Evolutionary conservation across 371 early-diverging fungal species (phyloP).

Genomic region (Mortierella sp.): DNA sequence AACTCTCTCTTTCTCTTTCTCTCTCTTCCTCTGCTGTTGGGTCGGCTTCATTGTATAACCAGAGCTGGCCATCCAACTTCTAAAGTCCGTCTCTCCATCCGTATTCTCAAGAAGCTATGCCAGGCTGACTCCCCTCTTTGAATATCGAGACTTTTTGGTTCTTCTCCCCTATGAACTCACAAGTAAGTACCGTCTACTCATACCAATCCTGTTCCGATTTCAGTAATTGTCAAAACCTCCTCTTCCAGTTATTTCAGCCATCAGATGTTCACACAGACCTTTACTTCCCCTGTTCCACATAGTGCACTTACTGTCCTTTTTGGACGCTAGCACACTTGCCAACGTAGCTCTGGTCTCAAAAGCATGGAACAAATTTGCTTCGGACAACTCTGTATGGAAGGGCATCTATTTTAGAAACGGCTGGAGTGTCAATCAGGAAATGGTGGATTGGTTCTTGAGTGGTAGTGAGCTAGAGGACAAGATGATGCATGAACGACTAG

Average conservation of each 20-base stretch:
- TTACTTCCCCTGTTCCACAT: neutral
- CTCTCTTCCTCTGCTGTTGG: neutral
- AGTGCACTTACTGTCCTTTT: slow-evolving; percentile 64
- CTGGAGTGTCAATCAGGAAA: slow-evolving; percentile 61
- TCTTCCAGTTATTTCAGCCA: neutral
- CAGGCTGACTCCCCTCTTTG: slow-evolving; percentile 68
- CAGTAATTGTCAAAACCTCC: neutral
- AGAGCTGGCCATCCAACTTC: slow-evolving; percentile 77
- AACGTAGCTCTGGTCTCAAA: slow-evolving; percentile 64
- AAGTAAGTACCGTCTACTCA: slow-evolving; percentile 14
- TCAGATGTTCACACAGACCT: neutral
- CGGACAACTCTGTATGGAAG: slow-evolving; percentile 78
- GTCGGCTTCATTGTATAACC: slow-evolving; percentile 2
- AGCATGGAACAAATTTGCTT: slow-evolving; percentile 67
- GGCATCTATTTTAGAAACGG: slow-evolving; percentile 60
- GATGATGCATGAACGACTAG: neutral
- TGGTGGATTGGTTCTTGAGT: slow-evolving; percentile 60
- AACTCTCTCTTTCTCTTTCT: no score
- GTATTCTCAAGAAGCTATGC: slow-evolving; percentile 62
- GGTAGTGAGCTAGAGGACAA: slow-evolving; percentile 22
- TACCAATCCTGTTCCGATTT: neutral
- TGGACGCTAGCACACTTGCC: slow-evolving; percentile 61
- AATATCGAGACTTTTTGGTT: slow-evolving; percentile 68
- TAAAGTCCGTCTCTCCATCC: slow-evolving; percentile 68
- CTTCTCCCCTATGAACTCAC: slow-evolving; percentile 45